These are phyloP conservation scores for Tricholomella constricta DNA, from an alignment of 768 basidiomycete species.

Conservation along the genomic window DNA sequence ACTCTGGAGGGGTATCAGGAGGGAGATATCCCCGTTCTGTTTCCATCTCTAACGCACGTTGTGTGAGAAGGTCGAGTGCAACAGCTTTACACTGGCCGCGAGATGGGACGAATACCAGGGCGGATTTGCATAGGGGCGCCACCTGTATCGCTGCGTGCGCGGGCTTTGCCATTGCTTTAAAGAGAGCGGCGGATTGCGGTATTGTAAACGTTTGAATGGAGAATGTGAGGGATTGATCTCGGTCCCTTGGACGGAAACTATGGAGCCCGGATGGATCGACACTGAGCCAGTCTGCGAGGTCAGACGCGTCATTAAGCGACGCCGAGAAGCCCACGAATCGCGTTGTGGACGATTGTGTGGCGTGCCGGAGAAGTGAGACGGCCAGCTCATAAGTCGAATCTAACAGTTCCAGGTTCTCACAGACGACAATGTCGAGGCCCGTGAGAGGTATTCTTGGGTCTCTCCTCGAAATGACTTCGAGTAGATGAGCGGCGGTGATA, in stretches of 20 bases:
- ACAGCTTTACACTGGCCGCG: slow-evolving; percentile 70
- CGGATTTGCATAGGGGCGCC: slow-evolving; percentile 44
- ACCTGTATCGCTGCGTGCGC: slow-evolving; percentile 73
- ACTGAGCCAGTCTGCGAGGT: slow-evolving; percentile 83
- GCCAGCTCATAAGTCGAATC: slow-evolving; percentile 81
- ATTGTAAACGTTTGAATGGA: slow-evolving; percentile 80
- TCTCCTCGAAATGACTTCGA: slow-evolving; percentile 41
- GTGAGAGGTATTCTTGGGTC: slow-evolving; percentile 28
- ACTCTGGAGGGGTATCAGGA: slow-evolving; percentile 45
- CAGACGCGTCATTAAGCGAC: slow-evolving; percentile 79
- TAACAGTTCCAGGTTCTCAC: slow-evolving; percentile 85
- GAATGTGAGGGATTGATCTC: slow-evolving; percentile 75
- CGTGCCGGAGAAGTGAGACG: slow-evolving; percentile 69
- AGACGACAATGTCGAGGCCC: slow-evolving; percentile 67
- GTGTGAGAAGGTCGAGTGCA: slow-evolving; percentile 85
- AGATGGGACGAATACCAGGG: slow-evolving; percentile 89
- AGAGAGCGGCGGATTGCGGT: slow-evolving; percentile 81
- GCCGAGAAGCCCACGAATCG: slow-evolving; percentile 78
- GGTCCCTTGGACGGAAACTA: slow-evolving; percentile 80
- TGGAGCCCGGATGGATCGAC: slow-evolving; percentile 64
- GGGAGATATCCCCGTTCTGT: slow-evolving; percentile 70
- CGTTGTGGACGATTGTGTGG: slow-evolving; percentile 59
- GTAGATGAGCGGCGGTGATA: slow-evolving; percentile 53
- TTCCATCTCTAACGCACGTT: slow-evolving; percentile 76
- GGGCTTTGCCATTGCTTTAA: slow-evolving; percentile 92